phyloP scores from a whole-genome alignment of 2,329 filamentous ascomycete species.

The Lasiodiplodia hormozganensis region DNA sequence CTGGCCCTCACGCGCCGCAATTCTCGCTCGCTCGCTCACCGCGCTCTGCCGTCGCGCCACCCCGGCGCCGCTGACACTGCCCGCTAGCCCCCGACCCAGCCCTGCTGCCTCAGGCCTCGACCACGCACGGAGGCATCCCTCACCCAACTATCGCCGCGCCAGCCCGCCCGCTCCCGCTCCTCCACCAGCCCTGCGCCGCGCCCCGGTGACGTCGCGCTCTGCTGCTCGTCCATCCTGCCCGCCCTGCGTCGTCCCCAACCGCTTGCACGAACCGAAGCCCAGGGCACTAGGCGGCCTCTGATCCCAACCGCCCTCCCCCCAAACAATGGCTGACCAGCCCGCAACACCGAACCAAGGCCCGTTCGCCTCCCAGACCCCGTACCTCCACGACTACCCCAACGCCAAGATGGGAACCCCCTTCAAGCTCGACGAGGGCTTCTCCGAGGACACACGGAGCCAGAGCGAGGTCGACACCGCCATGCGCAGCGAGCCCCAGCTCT shows the following conservation, averaged over 20 bases:
- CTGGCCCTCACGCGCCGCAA: background rate
- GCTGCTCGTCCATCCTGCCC: background rate
- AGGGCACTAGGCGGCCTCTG: conserved; percentile 26
- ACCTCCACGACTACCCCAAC: conserved; percentile 45
- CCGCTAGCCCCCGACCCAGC: background rate
- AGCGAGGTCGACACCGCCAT: conserved; percentile 49
- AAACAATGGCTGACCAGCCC: conserved; percentile 42
- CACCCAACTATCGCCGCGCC: conserved; percentile 7
- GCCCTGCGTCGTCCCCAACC: background rate
- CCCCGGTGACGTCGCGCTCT: conserved; percentile 10
- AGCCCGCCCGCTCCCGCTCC: conserved; percentile 22
- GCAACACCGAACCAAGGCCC: conserved; percentile 35
- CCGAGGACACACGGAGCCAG: conserved; percentile 70
- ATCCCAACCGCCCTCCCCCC: conserved; percentile 12
- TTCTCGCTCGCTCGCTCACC: conserved; percentile 22
- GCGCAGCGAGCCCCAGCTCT: conserved; percentile 43
- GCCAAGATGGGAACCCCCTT: conserved; percentile 43
- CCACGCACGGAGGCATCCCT: conserved; percentile 18
- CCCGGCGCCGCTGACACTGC: background rate
- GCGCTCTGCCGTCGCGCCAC: background rate
- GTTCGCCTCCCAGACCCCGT: conserved; percentile 41
- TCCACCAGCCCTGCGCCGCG: conserved; percentile 11
- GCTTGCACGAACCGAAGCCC: conserved; percentile 23
- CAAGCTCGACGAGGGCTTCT: conserved; percentile 82
- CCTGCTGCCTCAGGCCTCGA: conserved; percentile 5